A percentile compares a stretch with the other conserved stretches of the same genome.
phyloP scores from a whole-genome alignment of 345 rosid genomes.

The Gynandropsis gynandra region DNA sequence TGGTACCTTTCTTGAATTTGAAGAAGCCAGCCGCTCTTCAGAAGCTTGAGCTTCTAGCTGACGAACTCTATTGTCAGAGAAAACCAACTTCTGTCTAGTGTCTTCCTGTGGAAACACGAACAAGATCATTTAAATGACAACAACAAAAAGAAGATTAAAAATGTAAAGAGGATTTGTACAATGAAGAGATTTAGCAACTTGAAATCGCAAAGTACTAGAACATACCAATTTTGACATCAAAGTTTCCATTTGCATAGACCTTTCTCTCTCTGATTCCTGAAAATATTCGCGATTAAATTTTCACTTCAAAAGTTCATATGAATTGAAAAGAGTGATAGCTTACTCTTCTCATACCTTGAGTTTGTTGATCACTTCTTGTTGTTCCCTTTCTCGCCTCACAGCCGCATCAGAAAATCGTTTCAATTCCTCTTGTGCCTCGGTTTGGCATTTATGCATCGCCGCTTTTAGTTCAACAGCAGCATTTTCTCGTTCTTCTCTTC shows the following conservation, averaged over 20 bases:
- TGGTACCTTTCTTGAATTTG: conserved; percentile 58
- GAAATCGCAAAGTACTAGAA: conserved; percentile 12
- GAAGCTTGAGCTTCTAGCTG: conserved; percentile 80
- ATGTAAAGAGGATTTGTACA: neutral
- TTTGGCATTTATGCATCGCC: conserved; percentile 70
- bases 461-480: conserved; percentile 64
- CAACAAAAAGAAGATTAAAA: conserved; percentile 6
- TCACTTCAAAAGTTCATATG: conserved; percentile 13
- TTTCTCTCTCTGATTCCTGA: conserved; percentile 74
- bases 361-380: conserved; percentile 72
- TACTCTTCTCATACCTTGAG: conserved; percentile 52
- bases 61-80: conserved; percentile 78
- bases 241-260: conserved; percentile 62
- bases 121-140: conserved; percentile 2
- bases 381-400: conserved; percentile 59
- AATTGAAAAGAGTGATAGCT: conserved; percentile 6
- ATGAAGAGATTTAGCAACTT: neutral
- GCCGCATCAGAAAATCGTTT: conserved; percentile 58
- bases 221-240: conserved; percentile 81
- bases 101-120: conserved; percentile 56
- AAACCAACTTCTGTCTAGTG: conserved; percentile 74
- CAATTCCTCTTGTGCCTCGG: conserved; percentile 67
- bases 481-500: conserved; percentile 72
- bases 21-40: conserved; percentile 59
- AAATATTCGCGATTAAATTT: conserved; percentile 21